Evolutionary conservation across 305 asterid species (phyloP), one percentile per base, ranked within the genome.

Genomic region (Salvia sclarea): DNA sequence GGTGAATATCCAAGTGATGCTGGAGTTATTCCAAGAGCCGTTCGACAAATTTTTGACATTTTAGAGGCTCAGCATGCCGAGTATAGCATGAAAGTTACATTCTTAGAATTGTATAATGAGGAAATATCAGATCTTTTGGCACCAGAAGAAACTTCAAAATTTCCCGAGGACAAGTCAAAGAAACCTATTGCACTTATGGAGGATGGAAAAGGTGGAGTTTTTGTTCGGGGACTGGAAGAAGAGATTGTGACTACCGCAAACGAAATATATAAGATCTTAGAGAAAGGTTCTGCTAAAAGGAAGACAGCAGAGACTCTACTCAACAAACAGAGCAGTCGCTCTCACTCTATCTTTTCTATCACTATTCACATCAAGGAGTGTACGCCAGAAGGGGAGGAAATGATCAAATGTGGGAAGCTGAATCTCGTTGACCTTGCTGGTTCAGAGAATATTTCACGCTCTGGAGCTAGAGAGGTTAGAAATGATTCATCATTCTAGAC

Each of bases 371-470:
- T 92, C 71, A 95, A 92, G 84, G 99, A 95, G 80, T 81, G 88
- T 64, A 90, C 98, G 45, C 97, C 96, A 18, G 99, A 95, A 74
- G 99, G 99, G 69, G 98, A 92, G 75, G 99, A 95, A 78, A 83
- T 95, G 95, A 92, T 95, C 79, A 95, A 90, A 78, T 89, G 92
- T 75, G 99, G 99, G 76, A 95, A 92, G 84, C 84, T 95, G 72
- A 95, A 95, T 83, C 94, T 95, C 53, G 99, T 95, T 58, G 99
- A 95, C 76, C 97, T 95, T 61, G 99, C 98, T 54, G 99, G 99
- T 74, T 95, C 99, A 6, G 99, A 95, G 83, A 95, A 95, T 74
- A 95, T 95, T 64, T 89, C 98, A 20, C 94, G 99, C 11, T 95
- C 99, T 75, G 99, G 99, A 61, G 99, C 99, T 13, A 83, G 90